Evolutionary conservation across 225 moss, liverwort and hornwort genomes (phyloP).

Genomic region (Anthoceros angustus): DNA sequence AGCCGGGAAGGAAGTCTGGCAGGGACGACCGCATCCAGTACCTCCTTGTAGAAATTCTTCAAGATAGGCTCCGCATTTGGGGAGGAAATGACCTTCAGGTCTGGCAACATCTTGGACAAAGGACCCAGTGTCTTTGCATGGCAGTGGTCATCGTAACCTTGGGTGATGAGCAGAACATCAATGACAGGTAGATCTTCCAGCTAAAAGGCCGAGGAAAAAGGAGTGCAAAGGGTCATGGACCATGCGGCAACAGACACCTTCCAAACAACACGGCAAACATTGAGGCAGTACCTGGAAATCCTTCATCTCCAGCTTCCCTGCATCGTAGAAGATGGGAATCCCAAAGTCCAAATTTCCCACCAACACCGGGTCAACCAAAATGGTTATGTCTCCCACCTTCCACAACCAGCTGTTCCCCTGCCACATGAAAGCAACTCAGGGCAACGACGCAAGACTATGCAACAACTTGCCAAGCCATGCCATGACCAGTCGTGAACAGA

Average conservation of each 20-base stretch:
- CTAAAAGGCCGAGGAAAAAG: slow-evolving; percentile 22
- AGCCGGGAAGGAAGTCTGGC: not conserved
- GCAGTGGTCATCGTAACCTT: slow-evolving; percentile 87
- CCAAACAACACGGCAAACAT: not conserved
- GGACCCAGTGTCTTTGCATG: slow-evolving; percentile 58
- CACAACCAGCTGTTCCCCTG: slow-evolving; percentile 90
- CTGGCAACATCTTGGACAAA: slow-evolving; percentile 41
- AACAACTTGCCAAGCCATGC: not conserved
- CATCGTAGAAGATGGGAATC: slow-evolving; percentile 72
- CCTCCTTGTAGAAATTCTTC: slow-evolving; percentile 42
- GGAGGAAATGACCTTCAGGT: slow-evolving; percentile 49
- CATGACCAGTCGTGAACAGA: not conserved
- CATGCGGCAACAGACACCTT: not conserved
- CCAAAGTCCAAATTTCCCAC: slow-evolving; percentile 94
- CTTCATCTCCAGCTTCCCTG: slow-evolving; percentile 35
- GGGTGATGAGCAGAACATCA: slow-evolving; percentile 71
- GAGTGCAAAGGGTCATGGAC: not conserved
- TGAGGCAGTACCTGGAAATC: slow-evolving; percentile 43
- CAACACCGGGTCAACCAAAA: slow-evolving; percentile 77
- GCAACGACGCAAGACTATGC: not conserved
- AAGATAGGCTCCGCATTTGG: slow-evolving; percentile 53
- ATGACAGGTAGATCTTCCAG: slow-evolving; percentile 68
- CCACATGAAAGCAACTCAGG: not conserved
- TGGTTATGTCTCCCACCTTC: slow-evolving; percentile 53
- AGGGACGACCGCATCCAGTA: slow-evolving; percentile 10